phyloP scores from a whole-genome alignment of 1,139 yeast genomes.

The Candida anutae region DNA sequence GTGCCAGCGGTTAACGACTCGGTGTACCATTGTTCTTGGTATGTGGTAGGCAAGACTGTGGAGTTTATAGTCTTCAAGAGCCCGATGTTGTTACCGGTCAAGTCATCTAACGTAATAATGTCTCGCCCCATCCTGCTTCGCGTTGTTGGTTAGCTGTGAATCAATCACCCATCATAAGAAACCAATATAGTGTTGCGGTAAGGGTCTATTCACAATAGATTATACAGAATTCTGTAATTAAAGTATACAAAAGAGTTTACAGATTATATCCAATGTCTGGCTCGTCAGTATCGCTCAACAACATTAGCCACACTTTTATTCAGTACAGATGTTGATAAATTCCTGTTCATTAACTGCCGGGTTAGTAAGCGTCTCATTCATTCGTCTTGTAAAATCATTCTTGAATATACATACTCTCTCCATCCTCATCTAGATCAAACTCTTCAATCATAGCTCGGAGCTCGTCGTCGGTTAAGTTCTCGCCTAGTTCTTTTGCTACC shows the following conservation, averaged over 20 bases:
- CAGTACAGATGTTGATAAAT: slow-evolving; percentile 84
- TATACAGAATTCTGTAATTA: no score
- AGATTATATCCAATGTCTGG: no score
- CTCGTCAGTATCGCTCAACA: no score
- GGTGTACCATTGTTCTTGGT: slow-evolving; percentile 39
- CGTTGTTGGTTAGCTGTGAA: no score
- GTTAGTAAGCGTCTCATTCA: slow-evolving; percentile 14
- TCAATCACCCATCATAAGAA: neutral
- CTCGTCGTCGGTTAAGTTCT: slow-evolving; percentile 86
- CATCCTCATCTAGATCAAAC: slow-evolving; percentile 94
- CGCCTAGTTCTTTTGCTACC: slow-evolving; percentile 91
- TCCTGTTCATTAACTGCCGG: slow-evolving; percentile 71
- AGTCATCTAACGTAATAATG: slow-evolving; percentile 44
- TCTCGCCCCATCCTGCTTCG: slow-evolving; percentile 22
- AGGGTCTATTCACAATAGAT: neutral
- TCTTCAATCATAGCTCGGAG: slow-evolving; percentile 96
- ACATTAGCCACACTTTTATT: no score
- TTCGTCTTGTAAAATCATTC: neutral
- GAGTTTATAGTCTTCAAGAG: slow-evolving; percentile 43
- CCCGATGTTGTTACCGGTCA: slow-evolving; percentile 49
- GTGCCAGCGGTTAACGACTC: slow-evolving; percentile 24
- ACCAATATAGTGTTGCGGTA: neutral
- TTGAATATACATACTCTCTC: slow-evolving; percentile 55
- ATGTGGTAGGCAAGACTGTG: slow-evolving; percentile 33
- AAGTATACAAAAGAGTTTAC: no score